A percentile compares a stretch with the other conserved stretches of the same genome.
Evolutionary conservation across 176 grass and related monocot genomes (phyloP).

Genomic region (Hordeum marinum): DNA sequence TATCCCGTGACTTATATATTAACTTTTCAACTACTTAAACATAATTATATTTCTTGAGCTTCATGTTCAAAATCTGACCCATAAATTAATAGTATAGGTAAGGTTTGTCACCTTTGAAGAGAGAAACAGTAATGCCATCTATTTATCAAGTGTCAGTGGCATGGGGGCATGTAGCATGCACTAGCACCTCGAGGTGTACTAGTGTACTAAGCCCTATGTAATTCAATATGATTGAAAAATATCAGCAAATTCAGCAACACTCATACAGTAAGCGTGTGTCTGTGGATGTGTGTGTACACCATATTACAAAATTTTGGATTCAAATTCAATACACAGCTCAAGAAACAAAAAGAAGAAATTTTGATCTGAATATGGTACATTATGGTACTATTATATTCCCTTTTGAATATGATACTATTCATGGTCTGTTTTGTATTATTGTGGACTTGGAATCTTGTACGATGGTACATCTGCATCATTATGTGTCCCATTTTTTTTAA

Average conservation of each 20-base stretch:
- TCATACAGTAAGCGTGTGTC: too few relatives aligned
- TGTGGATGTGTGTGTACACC: not conserved
- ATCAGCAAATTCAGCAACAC: too few relatives aligned
- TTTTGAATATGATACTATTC: not conserved
- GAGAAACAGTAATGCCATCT: not conserved
- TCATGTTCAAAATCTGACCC: not conserved
- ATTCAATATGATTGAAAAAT: too few relatives aligned
- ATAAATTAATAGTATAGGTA: not conserved
- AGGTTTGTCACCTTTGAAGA: not conserved
- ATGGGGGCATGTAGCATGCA: too few relatives aligned
- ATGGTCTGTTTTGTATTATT: not conserved
- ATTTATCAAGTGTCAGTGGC: not conserved
- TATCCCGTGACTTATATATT: not conserved
- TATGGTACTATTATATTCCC: not conserved
- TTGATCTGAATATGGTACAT: not conserved
- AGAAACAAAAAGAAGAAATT: not conserved
- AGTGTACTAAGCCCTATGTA: not conserved
- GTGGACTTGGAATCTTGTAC: not conserved
- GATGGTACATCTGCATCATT: too few relatives aligned
- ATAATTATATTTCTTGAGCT: not conserved
- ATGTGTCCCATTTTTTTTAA: not conserved
- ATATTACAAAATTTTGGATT: not conserved
- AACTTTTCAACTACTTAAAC: not conserved
- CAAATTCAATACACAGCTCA: not conserved
- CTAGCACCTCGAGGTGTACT: not conserved